These are phyloP conservation scores for Suillus decipiens DNA, from an alignment of 768 basidiomycete species.

Conservation along the genomic window DNA sequence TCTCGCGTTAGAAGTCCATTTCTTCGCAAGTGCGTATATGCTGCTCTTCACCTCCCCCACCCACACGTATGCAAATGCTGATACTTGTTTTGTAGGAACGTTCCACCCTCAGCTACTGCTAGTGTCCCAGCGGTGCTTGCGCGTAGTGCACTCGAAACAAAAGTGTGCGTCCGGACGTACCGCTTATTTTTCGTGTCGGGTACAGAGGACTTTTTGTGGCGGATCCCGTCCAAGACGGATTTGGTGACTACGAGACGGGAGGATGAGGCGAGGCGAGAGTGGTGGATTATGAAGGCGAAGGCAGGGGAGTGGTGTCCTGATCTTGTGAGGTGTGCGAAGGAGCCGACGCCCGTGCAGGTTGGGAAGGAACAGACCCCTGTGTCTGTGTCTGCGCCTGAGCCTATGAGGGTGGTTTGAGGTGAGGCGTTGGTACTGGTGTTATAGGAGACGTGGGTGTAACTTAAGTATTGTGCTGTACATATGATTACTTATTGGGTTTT, in stretches of 20 bases:
- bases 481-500: neutral
- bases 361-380: neutral
- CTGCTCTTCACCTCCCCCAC: neutral
- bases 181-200: slow-evolving; percentile 75
- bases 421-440: neutral
- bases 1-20: slow-evolving; percentile 58
- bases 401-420: neutral
- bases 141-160: slow-evolving; percentile 72
- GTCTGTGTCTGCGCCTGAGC: neutral
- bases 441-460: neutral
- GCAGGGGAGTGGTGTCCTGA: slow-evolving; percentile 2
- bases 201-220: slow-evolving; percentile 66
- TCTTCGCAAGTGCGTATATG: slow-evolving; percentile 55
- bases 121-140: slow-evolving; percentile 47
- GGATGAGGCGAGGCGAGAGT: slow-evolving; percentile 19
- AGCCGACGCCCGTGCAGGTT: neutral
- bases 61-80: slow-evolving; percentile 33
- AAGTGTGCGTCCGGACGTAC: slow-evolving; percentile 83
- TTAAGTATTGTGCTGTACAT: neutral
- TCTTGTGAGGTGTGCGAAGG: neutral
- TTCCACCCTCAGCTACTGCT: slow-evolving; percentile 19
- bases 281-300: slow-evolving; percentile 27
- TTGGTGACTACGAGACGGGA: slow-evolving; percentile 26
- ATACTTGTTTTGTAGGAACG: slow-evolving; percentile 25
- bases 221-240: slow-evolving; percentile 43